Evolutionary conservation across 805 yeast species (phyloP), one percentile per base, ranked within the genome.

Genomic region (Naumovozyma baii): DNA sequence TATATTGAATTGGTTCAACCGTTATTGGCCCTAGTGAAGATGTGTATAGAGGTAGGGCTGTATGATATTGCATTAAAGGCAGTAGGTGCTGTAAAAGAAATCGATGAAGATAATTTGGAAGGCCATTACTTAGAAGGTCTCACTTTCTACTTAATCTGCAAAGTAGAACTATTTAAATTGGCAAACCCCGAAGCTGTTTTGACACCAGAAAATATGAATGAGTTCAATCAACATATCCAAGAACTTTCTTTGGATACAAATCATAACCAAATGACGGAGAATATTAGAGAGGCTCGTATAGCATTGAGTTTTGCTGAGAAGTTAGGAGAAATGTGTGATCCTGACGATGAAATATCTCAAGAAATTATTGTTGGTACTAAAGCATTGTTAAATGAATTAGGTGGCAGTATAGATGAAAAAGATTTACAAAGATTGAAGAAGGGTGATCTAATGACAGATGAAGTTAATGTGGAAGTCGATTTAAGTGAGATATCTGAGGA

Each of bases 41-140:
- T 75, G 62, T 74, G 87, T 45, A 69, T 84, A 33, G 97, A 92
- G 61, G 65, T 84, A 54, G 90, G 80, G 16, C 59, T 75, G 47
- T 78, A 76, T 52, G 94, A 83, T 30, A 51, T 70, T 14, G 83
- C 83, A 3, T 65, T 75, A 3, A 70, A 73, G n/a, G 77, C 86
- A n/a, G 69, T 86, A 10, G 63, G 71, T 14, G 70, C 72, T 18
- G 69, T 80, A 14, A 80, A 80, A 50, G 90, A 83, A 44, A 74
- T 90, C 34, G 87, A 90, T 62, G 96, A 90, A 51, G 80, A 78
- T 50, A 76, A 85, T 44, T 67, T 85, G 41, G 97, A 92, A 52
- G 72, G 80, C 31, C 82, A 74, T 54, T 92, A 92, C 57, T 64
- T 87, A 47, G 94, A 85, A 54, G 94, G 92, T 0, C 75, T 88